Base-by-base conservation (phyloP, 768 basidiomycete genomes). In the Infundibulicybe gibba region DNA sequence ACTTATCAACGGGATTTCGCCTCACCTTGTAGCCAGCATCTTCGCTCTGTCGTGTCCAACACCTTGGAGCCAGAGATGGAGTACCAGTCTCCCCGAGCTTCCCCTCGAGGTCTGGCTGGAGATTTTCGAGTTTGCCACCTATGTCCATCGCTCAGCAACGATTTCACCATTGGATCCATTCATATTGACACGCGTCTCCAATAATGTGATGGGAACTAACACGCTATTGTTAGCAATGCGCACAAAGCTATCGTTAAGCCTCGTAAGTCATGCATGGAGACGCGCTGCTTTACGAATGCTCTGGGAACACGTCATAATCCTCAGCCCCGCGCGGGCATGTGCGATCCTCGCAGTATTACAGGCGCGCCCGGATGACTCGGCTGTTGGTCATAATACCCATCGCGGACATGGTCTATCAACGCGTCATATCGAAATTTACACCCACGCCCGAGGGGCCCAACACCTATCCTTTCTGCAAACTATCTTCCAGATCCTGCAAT, bases 81-180 rank as follows among this genome's bases (percentile, higher is more conserved):
- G 41, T 20, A 56, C 47, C 37, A 56, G 59, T n/a, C 59, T 55
- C 13, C 65, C 64, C 32, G 61, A 68, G 41, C 61, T 78, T n/a
- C 75, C 77, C 6, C 62, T 68, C 14, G 77, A 81, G 49, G 55
- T 81, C 33, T 77, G 76, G 74, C 64, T 77, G 15, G 77, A 79
- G 51, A 81, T 81, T 32, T 79, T 81, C 58, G 70, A 76, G 46
- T 78, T 76, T 55, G 72, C 76, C 5, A 79, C 77, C 13, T 71
- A 76, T 55, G 63, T 75, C 42, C 71, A 75, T 50, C 63, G 61
- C 6, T 61, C 72, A 38, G 63, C 67, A 39, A 67, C 72, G 30
- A 64, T 80, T 51, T 63, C 62, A 16, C 74, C 74, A 8, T 53
- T 72, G 41, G 69, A 79, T 57, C 75, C 79, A 5, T 79, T 81